Percentiles rank a stretch among this genome's conserved stretches.
phyloP scores from a whole-genome alignment of 2,329 filamentous ascomycete species.

The Colletotrichum echinochloae region DNA sequence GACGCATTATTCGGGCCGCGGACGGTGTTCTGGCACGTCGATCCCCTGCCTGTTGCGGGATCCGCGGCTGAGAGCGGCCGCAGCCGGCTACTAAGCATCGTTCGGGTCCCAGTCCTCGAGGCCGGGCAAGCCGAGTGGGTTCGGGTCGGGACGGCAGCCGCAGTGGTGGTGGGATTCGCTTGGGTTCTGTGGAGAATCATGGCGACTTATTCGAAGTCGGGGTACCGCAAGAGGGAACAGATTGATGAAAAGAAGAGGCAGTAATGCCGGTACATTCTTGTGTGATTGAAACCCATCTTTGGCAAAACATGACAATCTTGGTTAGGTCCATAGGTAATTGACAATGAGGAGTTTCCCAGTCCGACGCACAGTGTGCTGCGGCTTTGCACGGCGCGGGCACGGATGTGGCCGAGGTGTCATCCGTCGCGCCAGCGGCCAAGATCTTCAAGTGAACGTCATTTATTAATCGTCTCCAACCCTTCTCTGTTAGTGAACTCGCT shows the following conservation, averaged over 20 bases:
- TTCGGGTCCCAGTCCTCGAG: conserved; percentile 76
- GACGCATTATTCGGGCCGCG: conserved; percentile 81
- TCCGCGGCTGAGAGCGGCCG: conserved; percentile 30
- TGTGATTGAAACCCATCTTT: too few species aligned
- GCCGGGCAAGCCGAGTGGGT: conserved; percentile 61
- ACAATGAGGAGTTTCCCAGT: too few species aligned
- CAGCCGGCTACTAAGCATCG: conserved; percentile 61
- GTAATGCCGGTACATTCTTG: background rate
- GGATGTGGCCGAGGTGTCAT: background rate
- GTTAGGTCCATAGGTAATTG: too few species aligned
- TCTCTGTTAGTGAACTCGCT: background rate
- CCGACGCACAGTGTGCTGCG: background rate
- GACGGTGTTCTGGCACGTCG: conserved; percentile 86
- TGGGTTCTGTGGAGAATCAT: conserved; percentile 75
- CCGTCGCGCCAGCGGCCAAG: background rate
- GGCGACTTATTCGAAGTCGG: conserved; percentile 51
- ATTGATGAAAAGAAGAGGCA: conserved; percentile 38
- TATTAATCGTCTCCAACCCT: background rate
- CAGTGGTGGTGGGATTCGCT: conserved; percentile 73
- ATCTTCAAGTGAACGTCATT: background rate
- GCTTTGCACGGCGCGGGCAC: conserved; percentile 18
- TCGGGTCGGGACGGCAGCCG: conserved; percentile 67
- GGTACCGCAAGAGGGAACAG: conserved; percentile 45
- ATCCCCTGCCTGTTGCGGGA: conserved; percentile 58
- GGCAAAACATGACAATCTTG: background rate